Conservation (phyloP, 1,284 basidiomycete species). For the Ustilago loliicola region DNA sequence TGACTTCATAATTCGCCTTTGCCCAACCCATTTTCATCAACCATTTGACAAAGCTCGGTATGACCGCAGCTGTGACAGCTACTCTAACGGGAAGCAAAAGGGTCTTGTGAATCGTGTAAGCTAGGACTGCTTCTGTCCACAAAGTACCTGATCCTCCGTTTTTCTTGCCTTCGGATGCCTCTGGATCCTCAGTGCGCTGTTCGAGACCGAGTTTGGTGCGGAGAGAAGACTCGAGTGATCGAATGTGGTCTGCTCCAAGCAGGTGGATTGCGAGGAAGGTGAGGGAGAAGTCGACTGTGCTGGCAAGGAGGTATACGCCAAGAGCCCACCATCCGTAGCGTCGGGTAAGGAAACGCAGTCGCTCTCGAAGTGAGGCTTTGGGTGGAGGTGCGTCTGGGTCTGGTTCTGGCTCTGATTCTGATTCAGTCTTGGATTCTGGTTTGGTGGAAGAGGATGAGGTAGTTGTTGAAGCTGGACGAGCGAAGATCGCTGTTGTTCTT, state of each 20-base stretch:
- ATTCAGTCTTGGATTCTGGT: neutral
- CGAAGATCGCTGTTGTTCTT: neutral
- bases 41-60: constrained; percentile 80
- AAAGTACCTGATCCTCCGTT: constrained; percentile 68
- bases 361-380: constrained; percentile 49
- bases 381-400: constrained; percentile 33
- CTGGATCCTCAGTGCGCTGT: constrained; percentile 31
- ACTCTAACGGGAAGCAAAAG: constrained; percentile 89
- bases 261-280: constrained; percentile 87
- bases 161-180: neutral
- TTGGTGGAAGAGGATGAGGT: neutral
- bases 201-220: constrained; percentile 67
- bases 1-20: constrained; percentile 49
- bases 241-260: constrained; percentile 89
- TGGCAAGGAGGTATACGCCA: constrained; percentile 62
- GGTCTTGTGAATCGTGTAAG: constrained; percentile 96
- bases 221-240: constrained; percentile 76
- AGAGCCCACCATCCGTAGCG: constrained; percentile 70
- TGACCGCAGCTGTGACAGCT: constrained; percentile 87
- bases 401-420: constrained; percentile 8
- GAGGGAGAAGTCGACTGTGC: constrained; percentile 71
- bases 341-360: constrained; percentile 60
- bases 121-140: constrained; percentile 90
- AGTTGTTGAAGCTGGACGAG: constrained; percentile 2
- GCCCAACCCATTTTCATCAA: constrained; percentile 64